Evolutionary conservation across 768 basidiomycete genomes (phyloP).

Genomic region (Kwoniella heveanensis): DNA sequence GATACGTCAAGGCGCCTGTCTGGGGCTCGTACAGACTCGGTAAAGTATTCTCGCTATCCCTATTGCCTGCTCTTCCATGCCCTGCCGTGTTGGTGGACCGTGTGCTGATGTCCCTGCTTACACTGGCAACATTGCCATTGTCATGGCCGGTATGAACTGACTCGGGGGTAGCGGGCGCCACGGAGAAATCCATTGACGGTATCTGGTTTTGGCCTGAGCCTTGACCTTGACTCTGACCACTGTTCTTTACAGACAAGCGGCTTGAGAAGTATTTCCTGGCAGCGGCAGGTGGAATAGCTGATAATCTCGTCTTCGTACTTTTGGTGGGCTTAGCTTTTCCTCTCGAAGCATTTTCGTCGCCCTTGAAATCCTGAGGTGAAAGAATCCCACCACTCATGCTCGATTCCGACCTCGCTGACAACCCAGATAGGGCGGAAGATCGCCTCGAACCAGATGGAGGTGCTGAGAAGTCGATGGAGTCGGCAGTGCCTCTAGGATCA

Average conservation of each 20-base stretch:
- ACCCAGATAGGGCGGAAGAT: background rate
- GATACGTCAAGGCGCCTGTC: constrained; percentile 20
- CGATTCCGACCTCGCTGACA: background rate
- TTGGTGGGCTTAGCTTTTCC: background rate
- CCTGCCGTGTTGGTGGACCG: background rate
- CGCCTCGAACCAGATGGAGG: background rate
- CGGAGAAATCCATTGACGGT: background rate
- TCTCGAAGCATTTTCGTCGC: background rate
- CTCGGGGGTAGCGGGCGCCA: background rate
- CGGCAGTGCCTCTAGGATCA: background rate
- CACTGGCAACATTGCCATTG: background rate
- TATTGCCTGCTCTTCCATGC: background rate
- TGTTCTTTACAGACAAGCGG: background rate
- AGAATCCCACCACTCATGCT: background rate
- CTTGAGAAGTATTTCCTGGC: background rate
- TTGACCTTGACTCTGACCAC: background rate
- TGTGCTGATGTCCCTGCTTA: background rate
- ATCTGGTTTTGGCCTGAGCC: too few species aligned
- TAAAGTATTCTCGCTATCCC: constrained; percentile 10
- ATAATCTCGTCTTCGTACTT: background rate
- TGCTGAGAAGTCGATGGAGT: background rate
- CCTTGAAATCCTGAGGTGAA: background rate
- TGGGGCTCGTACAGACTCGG: constrained; percentile 36
- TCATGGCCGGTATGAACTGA: too few species aligned
- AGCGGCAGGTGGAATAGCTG: background rate